Evolutionary conservation across 2,329 filamentous ascomycete genomes (phyloP), one percentile per base, ranked within the genome.

Genomic region (Talaromyces atroroseus): DNA sequence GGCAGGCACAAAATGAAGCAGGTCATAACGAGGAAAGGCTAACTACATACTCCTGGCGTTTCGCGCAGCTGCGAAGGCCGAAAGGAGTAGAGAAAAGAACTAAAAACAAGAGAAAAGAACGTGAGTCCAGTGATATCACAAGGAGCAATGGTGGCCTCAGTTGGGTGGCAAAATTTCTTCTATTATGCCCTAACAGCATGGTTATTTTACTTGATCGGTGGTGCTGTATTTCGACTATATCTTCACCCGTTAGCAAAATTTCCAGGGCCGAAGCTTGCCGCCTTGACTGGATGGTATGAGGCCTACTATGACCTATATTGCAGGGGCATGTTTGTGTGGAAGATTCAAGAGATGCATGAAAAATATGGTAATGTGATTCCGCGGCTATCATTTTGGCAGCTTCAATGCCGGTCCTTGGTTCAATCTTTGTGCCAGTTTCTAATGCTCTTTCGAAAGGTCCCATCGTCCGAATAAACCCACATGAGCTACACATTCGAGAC

Each of bases 221-320:
- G 44, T 21, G 61, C 60, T 24, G 52, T 68, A 26, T 69, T 73
- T 48, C 63, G 68, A 32, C 60, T 70, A 4, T 73, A 67, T 57
- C 64, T 71, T 50, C 66, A 70, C 45, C 69, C 68, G 16, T 63
- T 74, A 2, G 56, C 59, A 5, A 56, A 60, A 7, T 65, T 75
- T 18, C 70, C 66, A 1, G 71, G 66, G 5, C 62, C 67, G 0
- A 69, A 62, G 52, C 36, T 69, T 23, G 71, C 72, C 4, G 72
- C 72, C 0, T 21, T 68, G 5, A 64, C 65, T 34, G 50, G 60
- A 16, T 64, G 62, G 56, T 72, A 71, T 55, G 71, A 74, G 50
- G 64, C 66, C 45, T 75, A 74, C 49, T 68, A 67, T 57, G 67
- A 75, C 40, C 55, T 72, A 4, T 44, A 70, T 24, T 61, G 64